These are phyloP conservation scores for bread wheat (Triticum aestivum) DNA, from an alignment of 176 grass and related monocot species.

Conservation along the genomic window IWGSC_CS_RefSeq_v2.1 NC_057812.1:73393154-73393653, in stretches of 20 bases:
- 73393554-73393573: slow-evolving; percentile 29
- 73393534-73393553: neutral
- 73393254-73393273: neutral
- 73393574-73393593: slow-evolving; percentile 42
- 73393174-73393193: slow-evolving; percentile 5
- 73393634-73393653: neutral
- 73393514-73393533: neutral
- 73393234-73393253: neutral
- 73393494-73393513: too few relatives aligned
- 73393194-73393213: too few relatives aligned
- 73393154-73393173: slow-evolving; percentile 42
- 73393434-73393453: slow-evolving; percentile 28
- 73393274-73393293: neutral
- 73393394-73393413: neutral
- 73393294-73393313: slow-evolving; percentile 18
- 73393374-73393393: slow-evolving; percentile 18
- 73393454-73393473: slow-evolving; percentile 17
- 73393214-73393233: neutral
- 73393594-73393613: slow-evolving; percentile 42
- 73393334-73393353: slow-evolving; percentile 47
- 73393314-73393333: slow-evolving; percentile 29
- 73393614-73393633: slow-evolving; percentile 7
- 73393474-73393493: neutral
- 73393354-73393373: slow-evolving; percentile 54
- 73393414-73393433: slow-evolving; percentile 21